A percentile compares a stretch with the other conserved stretches of the same genome.
Evolutionary conservation across 441 rosid species (phyloP).

Genomic region (Raphanus hybrid): DNA sequence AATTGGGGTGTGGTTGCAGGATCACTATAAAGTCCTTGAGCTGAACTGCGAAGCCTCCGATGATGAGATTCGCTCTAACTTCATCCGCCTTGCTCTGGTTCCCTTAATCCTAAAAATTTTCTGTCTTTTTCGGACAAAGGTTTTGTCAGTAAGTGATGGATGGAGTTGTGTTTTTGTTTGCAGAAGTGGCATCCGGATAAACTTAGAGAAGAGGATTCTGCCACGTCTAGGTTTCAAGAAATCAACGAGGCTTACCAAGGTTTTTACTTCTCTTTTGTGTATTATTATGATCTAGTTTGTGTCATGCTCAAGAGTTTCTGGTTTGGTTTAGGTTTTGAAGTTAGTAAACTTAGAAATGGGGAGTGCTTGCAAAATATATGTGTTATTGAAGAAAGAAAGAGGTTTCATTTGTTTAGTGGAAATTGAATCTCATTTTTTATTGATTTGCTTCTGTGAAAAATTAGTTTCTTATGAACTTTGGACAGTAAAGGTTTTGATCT

Average conservation of each 20-base stretch:
- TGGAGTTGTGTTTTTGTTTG: conserved; percentile 21
- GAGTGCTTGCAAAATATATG: no score
- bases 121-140: neutral
- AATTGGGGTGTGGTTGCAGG: conserved; percentile 48
- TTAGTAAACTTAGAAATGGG: no score
- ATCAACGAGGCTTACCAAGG: conserved; percentile 97
- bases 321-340: no score
- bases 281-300: neutral
- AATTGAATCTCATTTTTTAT: neutral
- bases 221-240: conserved; percentile 88
- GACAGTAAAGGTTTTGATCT: neutral
- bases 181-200: conserved; percentile 99
- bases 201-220: conserved; percentile 60
- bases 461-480: neutral
- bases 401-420: no score
- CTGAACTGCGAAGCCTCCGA: conserved; percentile 81
- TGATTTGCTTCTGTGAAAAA: neutral
- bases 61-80: conserved; percentile 86
- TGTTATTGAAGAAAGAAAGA: no score
- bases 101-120: neutral
- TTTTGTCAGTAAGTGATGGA: neutral
- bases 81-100: conserved; percentile 83
- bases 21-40: conserved; percentile 86
- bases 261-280: conserved; percentile 24
- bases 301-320: no score